A percentile compares a stretch with the other conserved stretches of the same genome.
Evolutionary conservation across 148 eudicot genomes (phyloP).

Genomic region (Dysphania ambrosioides): DNA sequence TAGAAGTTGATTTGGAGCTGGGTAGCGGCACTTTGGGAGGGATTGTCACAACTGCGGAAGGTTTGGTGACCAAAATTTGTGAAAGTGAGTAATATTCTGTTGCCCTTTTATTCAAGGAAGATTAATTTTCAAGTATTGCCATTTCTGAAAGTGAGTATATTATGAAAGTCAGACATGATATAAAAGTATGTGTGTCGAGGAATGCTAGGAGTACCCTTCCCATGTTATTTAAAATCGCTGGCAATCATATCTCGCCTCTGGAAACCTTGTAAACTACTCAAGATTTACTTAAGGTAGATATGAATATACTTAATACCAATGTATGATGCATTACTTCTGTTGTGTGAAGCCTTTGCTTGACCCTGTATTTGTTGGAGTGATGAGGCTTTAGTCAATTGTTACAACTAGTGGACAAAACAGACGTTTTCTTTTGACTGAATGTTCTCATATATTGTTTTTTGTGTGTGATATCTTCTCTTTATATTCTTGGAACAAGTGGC

Average conservation of each 20-base stretch:
- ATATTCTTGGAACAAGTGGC: too few relatives aligned
- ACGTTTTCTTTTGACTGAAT: too few relatives aligned
- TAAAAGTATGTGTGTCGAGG: background rate
- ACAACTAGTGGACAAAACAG: background rate
- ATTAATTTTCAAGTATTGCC: background rate
- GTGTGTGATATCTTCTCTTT: too few relatives aligned
- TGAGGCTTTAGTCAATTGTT: background rate
- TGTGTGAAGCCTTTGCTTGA: slow-evolving; percentile 4
- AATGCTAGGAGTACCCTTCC: background rate
- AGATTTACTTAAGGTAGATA: background rate
- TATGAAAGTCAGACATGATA: background rate
- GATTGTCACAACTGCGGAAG: slow-evolving; percentile 87
- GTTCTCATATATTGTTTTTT: too few relatives aligned
- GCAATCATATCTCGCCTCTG: background rate
- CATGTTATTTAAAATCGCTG: background rate
- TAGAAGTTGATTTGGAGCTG: slow-evolving; percentile 90
- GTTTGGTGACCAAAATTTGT: slow-evolving; percentile 75
- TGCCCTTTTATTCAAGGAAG: background rate
- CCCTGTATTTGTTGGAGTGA: background rate
- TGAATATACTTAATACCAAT: background rate
- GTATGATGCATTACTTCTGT: background rate
- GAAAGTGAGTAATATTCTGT: slow-evolving; percentile 61
- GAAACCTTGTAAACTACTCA: background rate
- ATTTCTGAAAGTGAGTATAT: background rate
- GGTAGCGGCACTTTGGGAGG: slow-evolving; percentile 94